A percentile compares a stretch with the other conserved stretches of the same genome.
phyloP scores from a whole-genome alignment of 208 protist species.

The Borovskyia barvae region DNA sequence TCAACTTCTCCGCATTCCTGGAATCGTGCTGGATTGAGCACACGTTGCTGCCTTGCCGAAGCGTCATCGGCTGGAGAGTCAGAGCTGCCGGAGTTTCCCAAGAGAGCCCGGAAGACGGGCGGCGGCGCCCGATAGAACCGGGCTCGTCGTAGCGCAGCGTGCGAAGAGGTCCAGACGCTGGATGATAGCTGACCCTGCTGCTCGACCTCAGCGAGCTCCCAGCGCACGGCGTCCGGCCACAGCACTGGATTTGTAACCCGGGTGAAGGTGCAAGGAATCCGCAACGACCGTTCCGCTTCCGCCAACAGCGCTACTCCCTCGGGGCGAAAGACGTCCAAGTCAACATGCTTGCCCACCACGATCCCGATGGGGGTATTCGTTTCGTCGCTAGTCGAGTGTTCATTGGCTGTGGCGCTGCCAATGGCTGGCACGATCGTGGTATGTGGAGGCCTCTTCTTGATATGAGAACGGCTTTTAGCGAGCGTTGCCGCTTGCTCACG shows the following conservation, averaged over 20 bases:
- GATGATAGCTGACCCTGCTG: not conserved
- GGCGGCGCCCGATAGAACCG: slow-evolving; percentile 27
- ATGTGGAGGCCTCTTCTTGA: too few species aligned
- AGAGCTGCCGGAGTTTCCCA: not conserved
- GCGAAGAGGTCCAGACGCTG: not conserved
- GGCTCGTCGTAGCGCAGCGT: too few species aligned
- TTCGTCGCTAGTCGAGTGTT: not conserved
- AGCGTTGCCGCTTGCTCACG: slow-evolving; percentile 21
- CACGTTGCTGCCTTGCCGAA: not conserved
- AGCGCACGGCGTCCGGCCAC: slow-evolving; percentile 37
- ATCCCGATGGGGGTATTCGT: slow-evolving; percentile 11
- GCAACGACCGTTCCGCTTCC: slow-evolving; percentile 38
- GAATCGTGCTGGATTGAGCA: too few species aligned
- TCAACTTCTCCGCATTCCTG: too few species aligned
- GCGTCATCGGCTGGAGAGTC: not conserved
- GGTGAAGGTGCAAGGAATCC: slow-evolving; percentile 66
- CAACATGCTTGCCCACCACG: slow-evolving; percentile 18
- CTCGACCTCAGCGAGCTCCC: slow-evolving; percentile 58
- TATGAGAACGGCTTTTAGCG: too few species aligned
- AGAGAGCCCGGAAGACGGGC: slow-evolving; percentile 8
- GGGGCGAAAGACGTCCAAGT: slow-evolving; percentile 22
- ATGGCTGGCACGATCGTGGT: too few species aligned
- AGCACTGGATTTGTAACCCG: slow-evolving; percentile 58
- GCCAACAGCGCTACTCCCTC: slow-evolving; percentile 22
- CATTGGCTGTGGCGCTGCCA: too few species aligned